A percentile compares a stretch with the other conserved stretches of the same genome.
Evolutionary conservation across 106 monocot genomes (phyloP).

Genomic region (Allium cepa): DNA sequence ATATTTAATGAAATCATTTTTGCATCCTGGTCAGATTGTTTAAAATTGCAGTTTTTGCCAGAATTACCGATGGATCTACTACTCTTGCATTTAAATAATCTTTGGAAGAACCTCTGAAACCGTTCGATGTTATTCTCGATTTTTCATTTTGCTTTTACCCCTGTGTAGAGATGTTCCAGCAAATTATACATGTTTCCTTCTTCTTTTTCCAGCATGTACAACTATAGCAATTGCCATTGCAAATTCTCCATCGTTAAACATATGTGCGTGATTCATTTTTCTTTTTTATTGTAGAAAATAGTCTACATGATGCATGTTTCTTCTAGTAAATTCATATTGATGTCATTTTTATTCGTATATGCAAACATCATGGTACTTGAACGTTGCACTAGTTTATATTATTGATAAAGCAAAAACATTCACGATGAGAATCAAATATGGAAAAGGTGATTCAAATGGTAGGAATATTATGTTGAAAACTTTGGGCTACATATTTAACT

Average conservation of each 20-base stretch:
- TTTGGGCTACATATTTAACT: not conserved
- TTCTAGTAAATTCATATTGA: too few species aligned
- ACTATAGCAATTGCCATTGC: slow-evolving; percentile 10
- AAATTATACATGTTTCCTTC: slow-evolving; percentile 2
- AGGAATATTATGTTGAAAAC: not conserved
- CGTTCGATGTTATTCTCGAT: not conserved
- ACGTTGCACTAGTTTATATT: not conserved
- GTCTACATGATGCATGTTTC: too few species aligned
- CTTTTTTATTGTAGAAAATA: not conserved
- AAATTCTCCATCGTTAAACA: slow-evolving; percentile 17
- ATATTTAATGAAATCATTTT: slow-evolving; percentile 30
- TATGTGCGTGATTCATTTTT: slow-evolving; percentile 11
- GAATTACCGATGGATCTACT: slow-evolving; percentile 81
- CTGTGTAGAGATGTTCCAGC: not conserved
- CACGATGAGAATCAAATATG: not conserved
- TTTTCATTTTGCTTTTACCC: slow-evolving; percentile 16
- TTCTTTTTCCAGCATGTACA: slow-evolving; percentile 14
- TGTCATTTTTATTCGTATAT: too few species aligned
- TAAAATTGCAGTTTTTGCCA: slow-evolving; percentile 81
- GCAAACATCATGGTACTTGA: not conserved
- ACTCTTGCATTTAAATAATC: slow-evolving; percentile 8
- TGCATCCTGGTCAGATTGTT: slow-evolving; percentile 24
- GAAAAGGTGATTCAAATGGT: too few species aligned
- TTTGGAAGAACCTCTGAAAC: slow-evolving; percentile 13
- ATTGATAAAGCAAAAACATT: not conserved